Conservation (phyloP, 768 basidiomycete genomes). For the Scleroderma citrinum region DNA sequence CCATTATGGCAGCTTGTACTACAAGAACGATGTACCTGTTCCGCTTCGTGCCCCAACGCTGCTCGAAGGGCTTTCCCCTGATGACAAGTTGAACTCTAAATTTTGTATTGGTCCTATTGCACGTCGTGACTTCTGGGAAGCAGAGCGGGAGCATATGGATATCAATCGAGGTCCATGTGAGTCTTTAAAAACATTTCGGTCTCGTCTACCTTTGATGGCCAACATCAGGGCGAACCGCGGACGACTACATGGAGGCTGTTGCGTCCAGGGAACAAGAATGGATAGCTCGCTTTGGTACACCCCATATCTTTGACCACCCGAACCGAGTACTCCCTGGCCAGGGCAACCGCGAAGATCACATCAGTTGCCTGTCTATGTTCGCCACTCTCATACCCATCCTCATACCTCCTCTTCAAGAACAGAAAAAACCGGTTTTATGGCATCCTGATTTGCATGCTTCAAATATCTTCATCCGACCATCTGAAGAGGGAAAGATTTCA, state of each 20-base stretch:
- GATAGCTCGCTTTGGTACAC: constrained; percentile 2
- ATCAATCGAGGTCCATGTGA: constrained; percentile 31
- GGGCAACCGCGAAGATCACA: constrained; percentile 9
- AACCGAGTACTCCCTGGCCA: constrained; percentile 8
- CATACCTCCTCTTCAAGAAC: constrained; percentile 3
- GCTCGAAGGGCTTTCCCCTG: constrained; percentile 7
- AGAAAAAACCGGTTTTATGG: constrained; percentile 10
- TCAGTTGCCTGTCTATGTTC: not conserved
- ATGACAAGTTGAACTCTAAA: constrained; percentile 11
- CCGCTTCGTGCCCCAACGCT: constrained; percentile 7
- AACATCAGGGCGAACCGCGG: constrained; percentile 11
- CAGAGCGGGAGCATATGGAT: constrained; percentile 19
- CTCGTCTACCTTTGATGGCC: constrained; percentile 3
- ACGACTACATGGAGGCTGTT: constrained; percentile 13
- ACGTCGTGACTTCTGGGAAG: constrained; percentile 25
- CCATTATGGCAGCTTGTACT: constrained; percentile 32
- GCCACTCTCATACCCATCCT: constrained; percentile 1
- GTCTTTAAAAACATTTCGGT: constrained; percentile 4
- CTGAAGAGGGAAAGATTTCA: constrained; percentile 3
- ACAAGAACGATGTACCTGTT: constrained; percentile 22
- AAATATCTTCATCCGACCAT: constrained; percentile 7
- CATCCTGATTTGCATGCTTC: constrained; percentile 11
- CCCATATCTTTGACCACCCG: constrained; percentile 8
- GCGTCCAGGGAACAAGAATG: constrained; percentile 11
- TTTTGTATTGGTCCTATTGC: constrained; percentile 27